These are phyloP conservation scores for carrot (Daucus carota) DNA, from an alignment of 129 eudicot species.

Conservation along the genomic window DNA sequence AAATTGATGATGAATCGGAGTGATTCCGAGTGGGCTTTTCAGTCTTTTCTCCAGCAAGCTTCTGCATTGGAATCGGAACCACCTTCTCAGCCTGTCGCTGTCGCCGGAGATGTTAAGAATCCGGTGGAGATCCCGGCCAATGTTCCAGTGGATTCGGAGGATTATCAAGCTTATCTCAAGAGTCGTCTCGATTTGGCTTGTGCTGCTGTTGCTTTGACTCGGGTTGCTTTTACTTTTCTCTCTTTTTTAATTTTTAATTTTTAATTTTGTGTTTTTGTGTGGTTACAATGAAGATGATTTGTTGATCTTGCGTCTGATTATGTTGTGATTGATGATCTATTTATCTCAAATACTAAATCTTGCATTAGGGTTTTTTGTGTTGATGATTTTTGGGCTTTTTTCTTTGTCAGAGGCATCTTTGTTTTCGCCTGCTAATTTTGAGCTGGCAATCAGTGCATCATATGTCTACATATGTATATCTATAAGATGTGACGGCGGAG, in stretches of 20 bases:
- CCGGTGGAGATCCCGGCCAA: constrained; percentile 16
- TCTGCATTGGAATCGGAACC: constrained; percentile 25
- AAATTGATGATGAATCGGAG: constrained; percentile 60
- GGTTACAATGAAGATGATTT: too few relatives aligned
- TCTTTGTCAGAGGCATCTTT: not conserved
- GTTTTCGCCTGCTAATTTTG: too few relatives aligned
- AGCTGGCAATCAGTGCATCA: not conserved
- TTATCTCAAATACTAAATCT: too few relatives aligned
- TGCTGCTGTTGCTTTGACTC: constrained; percentile 91
- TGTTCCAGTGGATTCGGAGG: constrained; percentile 70
- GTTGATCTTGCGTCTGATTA: not conserved
- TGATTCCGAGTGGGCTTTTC: constrained; percentile 90
- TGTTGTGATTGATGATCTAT: not conserved
- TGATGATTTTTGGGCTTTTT: not conserved
- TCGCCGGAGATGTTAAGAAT: constrained; percentile 43
- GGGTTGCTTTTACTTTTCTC: constrained; percentile 38
- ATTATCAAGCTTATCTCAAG: constrained; percentile 72
- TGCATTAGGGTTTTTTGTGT: too few relatives aligned
- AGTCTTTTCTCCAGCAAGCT: constrained; percentile 67
- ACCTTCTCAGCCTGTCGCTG: constrained; percentile 12
- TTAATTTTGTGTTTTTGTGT: too few relatives aligned
- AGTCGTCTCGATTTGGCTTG: constrained; percentile 83
- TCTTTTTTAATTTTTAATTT: constrained; percentile 1
- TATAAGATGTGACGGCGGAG: too few relatives aligned
- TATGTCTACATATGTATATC: not conserved